These are phyloP conservation scores for Berkeleyomyces rouxiae DNA, from an alignment of 2,329 filamentous ascomycete species.

Conservation along the genomic window DNA sequence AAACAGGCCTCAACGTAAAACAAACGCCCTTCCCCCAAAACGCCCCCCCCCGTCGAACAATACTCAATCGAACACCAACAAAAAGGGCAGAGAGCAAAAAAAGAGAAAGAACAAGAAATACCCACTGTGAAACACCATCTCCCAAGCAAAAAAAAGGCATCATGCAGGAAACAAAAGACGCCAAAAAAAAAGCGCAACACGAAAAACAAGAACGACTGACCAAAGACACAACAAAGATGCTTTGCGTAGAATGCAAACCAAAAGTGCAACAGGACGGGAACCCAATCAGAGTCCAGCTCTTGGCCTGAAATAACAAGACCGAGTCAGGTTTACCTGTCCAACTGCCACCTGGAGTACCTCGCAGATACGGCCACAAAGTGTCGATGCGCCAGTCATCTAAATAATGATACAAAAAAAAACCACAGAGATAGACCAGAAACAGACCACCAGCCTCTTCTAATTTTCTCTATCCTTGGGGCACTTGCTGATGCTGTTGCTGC, in stretches of 20 bases:
- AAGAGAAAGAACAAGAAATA: neutral
- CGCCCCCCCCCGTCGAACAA: too few species aligned
- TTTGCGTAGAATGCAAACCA: neutral
- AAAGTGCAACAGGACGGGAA: neutral
- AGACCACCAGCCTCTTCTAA: neutral
- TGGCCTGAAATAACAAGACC: too few species aligned
- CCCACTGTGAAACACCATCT: neutral
- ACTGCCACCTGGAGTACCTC: too few species aligned
- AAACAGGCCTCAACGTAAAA: too few species aligned
- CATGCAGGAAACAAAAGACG: neutral
- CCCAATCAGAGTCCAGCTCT: neutral
- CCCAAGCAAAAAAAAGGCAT: neutral
- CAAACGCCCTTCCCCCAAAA: too few species aligned
- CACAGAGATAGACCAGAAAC: neutral
- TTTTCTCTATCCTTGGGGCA: neutral
- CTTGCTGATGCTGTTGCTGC: slow-evolving; percentile 12
- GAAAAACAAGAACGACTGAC: neutral
- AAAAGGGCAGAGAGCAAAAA: neutral
- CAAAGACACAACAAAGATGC: neutral
- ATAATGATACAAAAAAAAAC: slow-evolving; percentile 1
- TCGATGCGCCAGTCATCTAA: neutral
- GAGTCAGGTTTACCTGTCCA: too few species aligned
- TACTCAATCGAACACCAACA: neutral
- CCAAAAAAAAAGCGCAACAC: neutral
- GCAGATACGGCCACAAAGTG: too few species aligned